Conservation (phyloP, 768 basidiomycete species). For the Collybiopsis luxurians region DNA sequence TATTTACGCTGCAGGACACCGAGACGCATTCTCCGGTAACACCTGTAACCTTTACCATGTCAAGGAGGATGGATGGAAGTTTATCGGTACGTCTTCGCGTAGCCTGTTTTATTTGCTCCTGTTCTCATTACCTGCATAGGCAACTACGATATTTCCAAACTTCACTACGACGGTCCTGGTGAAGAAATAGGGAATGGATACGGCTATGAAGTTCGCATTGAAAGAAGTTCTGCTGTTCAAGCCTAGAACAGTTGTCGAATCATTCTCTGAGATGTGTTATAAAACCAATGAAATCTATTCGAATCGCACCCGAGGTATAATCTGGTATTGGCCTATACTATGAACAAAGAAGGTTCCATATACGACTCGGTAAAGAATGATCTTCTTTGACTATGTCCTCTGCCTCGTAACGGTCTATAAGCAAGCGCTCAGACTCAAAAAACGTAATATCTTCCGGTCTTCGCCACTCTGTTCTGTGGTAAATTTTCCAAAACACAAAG, state of each 20-base stretch:
- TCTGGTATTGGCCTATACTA: neutral
- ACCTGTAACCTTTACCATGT: constrained; percentile 95
- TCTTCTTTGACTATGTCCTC: constrained; percentile 6
- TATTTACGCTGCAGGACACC: constrained; percentile 96
- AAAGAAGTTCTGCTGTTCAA: constrained; percentile 39
- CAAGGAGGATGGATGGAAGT: constrained; percentile 92
- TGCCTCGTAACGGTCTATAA: constrained; percentile 44
- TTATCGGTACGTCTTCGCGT: constrained; percentile 68
- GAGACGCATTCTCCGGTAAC: constrained; percentile 96
- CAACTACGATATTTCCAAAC: constrained; percentile 86
- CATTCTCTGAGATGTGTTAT: neutral
- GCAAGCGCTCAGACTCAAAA: constrained; percentile 41
- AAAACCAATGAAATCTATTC: neutral
- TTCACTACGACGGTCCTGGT: constrained; percentile 90
- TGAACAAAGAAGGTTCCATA: constrained; percentile 17
- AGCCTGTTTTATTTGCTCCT: neutral
- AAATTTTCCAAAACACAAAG: constrained; percentile 46
- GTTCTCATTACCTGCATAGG: constrained; percentile 41
- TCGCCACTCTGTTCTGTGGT: constrained; percentile 41
- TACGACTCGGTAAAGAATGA: constrained; percentile 10
- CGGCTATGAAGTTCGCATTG: constrained; percentile 74
- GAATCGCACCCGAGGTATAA: no score
- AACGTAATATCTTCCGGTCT: constrained; percentile 36
- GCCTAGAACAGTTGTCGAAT: neutral
- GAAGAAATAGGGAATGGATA: constrained; percentile 68